phyloP scores from a whole-genome alignment of 2,329 filamentous ascomycete species.

The Epicoccum nigrum region DNA sequence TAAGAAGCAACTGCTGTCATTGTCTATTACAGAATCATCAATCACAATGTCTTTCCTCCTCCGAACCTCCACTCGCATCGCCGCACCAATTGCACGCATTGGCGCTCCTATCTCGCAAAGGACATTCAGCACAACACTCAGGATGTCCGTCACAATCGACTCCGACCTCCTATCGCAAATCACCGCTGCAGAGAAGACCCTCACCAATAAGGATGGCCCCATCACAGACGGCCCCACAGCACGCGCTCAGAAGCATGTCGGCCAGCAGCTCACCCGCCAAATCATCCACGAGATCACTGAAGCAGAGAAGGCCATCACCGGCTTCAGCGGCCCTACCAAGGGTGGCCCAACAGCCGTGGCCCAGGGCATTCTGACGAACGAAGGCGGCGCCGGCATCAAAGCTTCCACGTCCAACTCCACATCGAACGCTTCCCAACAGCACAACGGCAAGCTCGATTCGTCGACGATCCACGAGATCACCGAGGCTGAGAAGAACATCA shows the following conservation, averaged over 20 bases:
- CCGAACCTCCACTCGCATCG: slow-evolving; percentile 16
- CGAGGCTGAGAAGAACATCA: slow-evolving; percentile 39
- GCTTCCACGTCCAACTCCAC: neutral
- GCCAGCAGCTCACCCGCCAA: slow-evolving; percentile 39
- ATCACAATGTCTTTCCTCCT: slow-evolving; percentile 22
- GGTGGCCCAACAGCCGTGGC: slow-evolving; percentile 50
- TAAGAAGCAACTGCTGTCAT: neutral
- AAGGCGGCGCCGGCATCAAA: neutral
- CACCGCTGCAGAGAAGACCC: slow-evolving; percentile 48
- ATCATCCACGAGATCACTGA: slow-evolving; percentile 51
- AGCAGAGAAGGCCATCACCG: slow-evolving; percentile 51
- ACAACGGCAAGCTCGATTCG: slow-evolving; percentile 33
- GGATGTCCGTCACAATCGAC: slow-evolving; percentile 32
- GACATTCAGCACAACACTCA: slow-evolving; percentile 23
- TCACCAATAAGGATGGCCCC: slow-evolving; percentile 47
- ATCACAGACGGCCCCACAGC: slow-evolving; percentile 50
- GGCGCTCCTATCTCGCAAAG: slow-evolving; percentile 14
- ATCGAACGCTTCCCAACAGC: slow-evolving; percentile 8
- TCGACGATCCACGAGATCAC: slow-evolving; percentile 38
- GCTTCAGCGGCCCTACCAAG: slow-evolving; percentile 39
- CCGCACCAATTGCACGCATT: slow-evolving; percentile 15
- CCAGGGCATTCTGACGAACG: slow-evolving; percentile 31
- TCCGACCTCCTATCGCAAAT: slow-evolving; percentile 52
- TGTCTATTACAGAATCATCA: neutral
- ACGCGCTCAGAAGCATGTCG: slow-evolving; percentile 49